Evolutionary conservation across 208 protist genomes (phyloP).

Genomic region (Leishmania aethiopica): DNA sequence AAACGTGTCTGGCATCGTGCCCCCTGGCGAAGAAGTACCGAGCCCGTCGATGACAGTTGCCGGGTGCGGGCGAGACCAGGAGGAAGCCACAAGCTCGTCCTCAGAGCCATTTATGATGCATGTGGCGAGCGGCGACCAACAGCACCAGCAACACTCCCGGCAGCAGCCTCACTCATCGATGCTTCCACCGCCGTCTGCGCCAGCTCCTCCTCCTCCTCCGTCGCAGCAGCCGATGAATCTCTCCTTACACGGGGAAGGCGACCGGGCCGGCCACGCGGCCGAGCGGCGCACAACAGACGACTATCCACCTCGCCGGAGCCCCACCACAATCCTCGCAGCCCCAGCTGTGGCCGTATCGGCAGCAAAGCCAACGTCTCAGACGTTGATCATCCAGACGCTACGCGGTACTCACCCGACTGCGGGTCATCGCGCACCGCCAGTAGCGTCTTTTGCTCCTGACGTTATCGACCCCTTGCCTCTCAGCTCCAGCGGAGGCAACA

Average conservation of each 20-base stretch:
- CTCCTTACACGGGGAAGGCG: background rate
- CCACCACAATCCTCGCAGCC: background rate
- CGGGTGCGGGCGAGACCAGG: background rate
- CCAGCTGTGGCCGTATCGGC: background rate
- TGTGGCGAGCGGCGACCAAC: background rate
- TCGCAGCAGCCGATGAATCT: background rate
- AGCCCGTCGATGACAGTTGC: background rate
- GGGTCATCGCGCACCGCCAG: background rate
- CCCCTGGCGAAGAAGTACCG: background rate
- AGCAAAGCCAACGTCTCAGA: conserved; percentile 7
- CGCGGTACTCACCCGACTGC: background rate
- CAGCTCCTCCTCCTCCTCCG: conserved; percentile 1
- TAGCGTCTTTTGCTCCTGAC: background rate
- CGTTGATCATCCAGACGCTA: conserved; percentile 2
- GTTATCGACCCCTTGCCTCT: background rate
- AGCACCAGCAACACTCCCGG: background rate
- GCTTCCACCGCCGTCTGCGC: background rate
- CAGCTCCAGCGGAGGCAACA: background rate
- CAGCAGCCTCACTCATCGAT: background rate
- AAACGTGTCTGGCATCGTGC: background rate
- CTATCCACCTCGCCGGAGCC: conserved; percentile 13
- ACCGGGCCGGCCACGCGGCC: background rate
- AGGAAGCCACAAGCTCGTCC: background rate
- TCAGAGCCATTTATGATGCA: background rate
- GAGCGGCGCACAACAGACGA: conserved; percentile 11